Percentiles rank a stretch among this genome's conserved stretches.
Evolutionary conservation across 2,329 filamentous ascomycete species (phyloP).

Genomic region (Colletotrichum viniferum): DNA sequence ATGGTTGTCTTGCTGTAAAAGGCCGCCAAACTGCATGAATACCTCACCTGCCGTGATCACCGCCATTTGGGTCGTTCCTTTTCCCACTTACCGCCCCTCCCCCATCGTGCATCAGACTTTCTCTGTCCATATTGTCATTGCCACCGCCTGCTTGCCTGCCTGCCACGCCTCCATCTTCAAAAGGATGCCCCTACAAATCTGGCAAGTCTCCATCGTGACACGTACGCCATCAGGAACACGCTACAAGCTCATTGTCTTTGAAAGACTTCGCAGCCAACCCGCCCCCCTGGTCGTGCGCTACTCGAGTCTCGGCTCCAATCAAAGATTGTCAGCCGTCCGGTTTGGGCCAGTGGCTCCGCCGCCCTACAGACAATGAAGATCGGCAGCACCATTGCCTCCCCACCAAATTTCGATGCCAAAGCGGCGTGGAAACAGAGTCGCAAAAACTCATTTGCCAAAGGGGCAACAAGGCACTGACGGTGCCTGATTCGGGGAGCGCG

Average conservation of each 20-base stretch:
- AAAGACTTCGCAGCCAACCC: background rate
- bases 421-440: constrained; percentile 6
- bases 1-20: background rate
- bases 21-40: background rate
- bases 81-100: background rate
- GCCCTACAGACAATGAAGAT: constrained; percentile 15
- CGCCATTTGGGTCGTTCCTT: background rate
- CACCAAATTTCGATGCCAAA: background rate
- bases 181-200: background rate
- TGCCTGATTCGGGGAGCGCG: background rate
- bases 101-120: background rate
- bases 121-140: background rate
- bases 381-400: constrained; percentile 17
- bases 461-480: background rate
- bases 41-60: background rate
- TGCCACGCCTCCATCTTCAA: background rate
- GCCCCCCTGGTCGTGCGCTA: constrained; percentile 4
- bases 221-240: background rate
- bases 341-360: constrained; percentile 10
- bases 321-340: constrained; percentile 17
- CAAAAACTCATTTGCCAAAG: background rate
- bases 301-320: constrained; percentile 13
- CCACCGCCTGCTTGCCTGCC: background rate
- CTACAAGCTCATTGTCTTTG: background rate
- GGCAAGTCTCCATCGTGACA: background rate